A percentile compares a stretch with the other conserved stretches of the same genome.
Conservation (phyloP, 176 grass and related monocot species). For the Carex myosuroides region DNA sequence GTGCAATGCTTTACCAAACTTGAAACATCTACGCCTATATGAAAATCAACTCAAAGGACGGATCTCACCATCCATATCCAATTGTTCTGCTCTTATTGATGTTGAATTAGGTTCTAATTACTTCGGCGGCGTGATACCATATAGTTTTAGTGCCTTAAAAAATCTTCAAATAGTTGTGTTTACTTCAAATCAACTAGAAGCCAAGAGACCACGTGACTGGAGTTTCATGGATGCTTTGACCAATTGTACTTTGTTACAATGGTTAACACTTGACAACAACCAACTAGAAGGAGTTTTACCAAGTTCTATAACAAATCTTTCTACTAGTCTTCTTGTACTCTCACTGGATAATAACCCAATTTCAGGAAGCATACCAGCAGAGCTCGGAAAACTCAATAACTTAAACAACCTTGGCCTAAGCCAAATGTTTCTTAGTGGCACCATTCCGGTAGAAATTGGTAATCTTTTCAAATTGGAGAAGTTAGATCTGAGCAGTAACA, state of each 20-base stretch:
- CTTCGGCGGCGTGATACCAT: not conserved
- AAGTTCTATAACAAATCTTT: slow-evolving; percentile 28
- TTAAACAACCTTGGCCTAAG: not conserved
- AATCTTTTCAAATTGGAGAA: not conserved
- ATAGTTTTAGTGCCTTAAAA: not conserved
- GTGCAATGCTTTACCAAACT: not conserved
- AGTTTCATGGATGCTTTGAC: not conserved
- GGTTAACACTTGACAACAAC: not conserved
- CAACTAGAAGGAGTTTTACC: slow-evolving; percentile 14
- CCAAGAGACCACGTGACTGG: slow-evolving; percentile 16
- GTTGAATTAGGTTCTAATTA: not conserved
- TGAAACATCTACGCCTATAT: not conserved
- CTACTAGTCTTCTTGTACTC: not conserved
- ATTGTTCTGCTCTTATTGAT: not conserved
- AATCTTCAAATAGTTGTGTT: not conserved
- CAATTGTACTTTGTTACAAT: not conserved
- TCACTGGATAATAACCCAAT: not conserved
- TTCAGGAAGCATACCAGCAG: not conserved
- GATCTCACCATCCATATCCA: not conserved
- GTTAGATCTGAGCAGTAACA: not conserved
- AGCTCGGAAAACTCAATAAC: not conserved
- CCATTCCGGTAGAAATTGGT: not conserved
- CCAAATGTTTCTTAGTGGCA: not conserved
- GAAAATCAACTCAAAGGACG: not conserved
- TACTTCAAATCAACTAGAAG: not conserved